phyloP scores from a whole-genome alignment of 306 rosid genomes.

The Sphenostylis stenocarpa region DNA sequence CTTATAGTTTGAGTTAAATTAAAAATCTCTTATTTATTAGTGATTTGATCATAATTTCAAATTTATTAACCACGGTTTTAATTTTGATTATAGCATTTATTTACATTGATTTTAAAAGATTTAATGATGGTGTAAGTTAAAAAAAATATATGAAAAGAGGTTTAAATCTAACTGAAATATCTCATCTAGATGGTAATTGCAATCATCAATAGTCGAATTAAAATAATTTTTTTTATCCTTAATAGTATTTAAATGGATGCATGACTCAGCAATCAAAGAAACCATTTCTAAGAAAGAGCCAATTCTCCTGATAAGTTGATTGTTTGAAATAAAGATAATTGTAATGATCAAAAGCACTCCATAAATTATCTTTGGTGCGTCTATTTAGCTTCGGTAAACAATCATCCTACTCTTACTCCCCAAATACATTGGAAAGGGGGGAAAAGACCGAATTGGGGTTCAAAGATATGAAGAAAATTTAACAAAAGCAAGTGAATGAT shows the following conservation, averaged over 20 bases:
- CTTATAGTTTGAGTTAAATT: too few relatives aligned
- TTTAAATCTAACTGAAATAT: too few relatives aligned
- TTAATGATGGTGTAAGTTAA: too few relatives aligned
- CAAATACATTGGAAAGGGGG: neutral
- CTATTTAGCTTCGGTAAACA: conserved; percentile 33
- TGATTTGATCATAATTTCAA: too few relatives aligned
- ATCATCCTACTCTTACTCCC: conserved; percentile 25
- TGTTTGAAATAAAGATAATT: neutral
- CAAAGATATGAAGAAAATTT: conserved; percentile 36
- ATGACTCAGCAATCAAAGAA: neutral
- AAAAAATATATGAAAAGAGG: too few relatives aligned
- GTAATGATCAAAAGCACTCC: conserved; percentile 9
- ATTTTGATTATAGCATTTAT: too few relatives aligned
- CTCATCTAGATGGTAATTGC: too few relatives aligned
- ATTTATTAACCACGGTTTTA: too few relatives aligned
- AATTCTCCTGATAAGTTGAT: neutral
- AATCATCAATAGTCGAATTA: neutral
- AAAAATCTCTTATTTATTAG: too few relatives aligned
- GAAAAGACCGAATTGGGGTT: neutral
- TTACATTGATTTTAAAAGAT: too few relatives aligned
- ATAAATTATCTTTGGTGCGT: conserved; percentile 18
- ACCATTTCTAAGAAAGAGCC: neutral
- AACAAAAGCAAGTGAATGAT: conserved; percentile 8
- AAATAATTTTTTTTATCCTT: neutral
- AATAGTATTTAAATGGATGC: neutral